Conservation (phyloP, 495 filamentous ascomycete genomes). For the Talaromyces borbonicus region DNA sequence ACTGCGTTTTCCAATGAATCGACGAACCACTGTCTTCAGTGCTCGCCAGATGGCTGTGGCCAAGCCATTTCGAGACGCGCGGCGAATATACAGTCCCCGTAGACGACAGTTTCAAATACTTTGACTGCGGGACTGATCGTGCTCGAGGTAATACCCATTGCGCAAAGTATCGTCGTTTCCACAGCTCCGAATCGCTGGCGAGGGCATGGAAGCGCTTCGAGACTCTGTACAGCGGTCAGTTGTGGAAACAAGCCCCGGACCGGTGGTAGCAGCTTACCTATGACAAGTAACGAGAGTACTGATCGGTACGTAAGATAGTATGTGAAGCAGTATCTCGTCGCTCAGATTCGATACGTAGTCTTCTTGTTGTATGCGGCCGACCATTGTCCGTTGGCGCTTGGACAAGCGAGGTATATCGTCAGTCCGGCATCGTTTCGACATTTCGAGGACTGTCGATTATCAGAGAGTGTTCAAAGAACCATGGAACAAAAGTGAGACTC, state of each 20-base stretch:
- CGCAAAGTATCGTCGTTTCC: constrained; percentile 83
- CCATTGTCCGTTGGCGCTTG: constrained; percentile 29
- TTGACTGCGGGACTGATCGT: constrained; percentile 60
- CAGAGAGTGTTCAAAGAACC: too few species aligned
- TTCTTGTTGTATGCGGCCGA: constrained; percentile 24
- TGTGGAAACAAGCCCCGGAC: too few species aligned
- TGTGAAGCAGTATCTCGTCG: constrained; percentile 79
- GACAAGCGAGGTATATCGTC: constrained; percentile 11
- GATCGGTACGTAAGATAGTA: constrained; percentile 67
- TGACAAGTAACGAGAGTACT: constrained; percentile 59
- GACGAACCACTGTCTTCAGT: constrained; percentile 25
- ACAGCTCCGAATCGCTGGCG: constrained; percentile 75
- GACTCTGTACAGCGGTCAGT: constrained; percentile 34
- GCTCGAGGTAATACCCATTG: constrained; percentile 82
- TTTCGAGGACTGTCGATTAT: too few species aligned
- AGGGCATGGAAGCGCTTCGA: constrained; percentile 72
- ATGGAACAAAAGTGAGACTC: too few species aligned
- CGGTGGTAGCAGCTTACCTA: constrained; percentile 30
- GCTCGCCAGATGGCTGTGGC: constrained; percentile 51
- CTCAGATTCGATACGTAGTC: constrained; percentile 58
- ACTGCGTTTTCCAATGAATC: constrained; percentile 84
- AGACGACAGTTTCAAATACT: constrained; percentile 28
- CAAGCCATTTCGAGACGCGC: constrained; percentile 72
- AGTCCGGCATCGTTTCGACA: constrained; percentile 37
- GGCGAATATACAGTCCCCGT: constrained; percentile 55